Base-by-base conservation (phyloP, 345 rosid genomes). In the Punica granatum region DNA sequence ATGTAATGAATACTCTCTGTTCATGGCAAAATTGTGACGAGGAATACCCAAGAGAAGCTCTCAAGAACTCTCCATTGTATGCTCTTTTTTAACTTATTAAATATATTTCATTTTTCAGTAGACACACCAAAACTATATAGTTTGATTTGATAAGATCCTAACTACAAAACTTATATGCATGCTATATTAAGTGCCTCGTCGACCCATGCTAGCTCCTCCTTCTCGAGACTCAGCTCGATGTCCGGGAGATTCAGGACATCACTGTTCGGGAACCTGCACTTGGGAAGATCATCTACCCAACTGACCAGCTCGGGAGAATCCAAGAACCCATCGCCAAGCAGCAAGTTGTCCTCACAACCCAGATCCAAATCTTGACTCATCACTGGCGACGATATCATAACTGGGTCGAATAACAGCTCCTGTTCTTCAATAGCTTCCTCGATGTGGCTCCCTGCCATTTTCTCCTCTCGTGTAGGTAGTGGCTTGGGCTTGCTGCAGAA, bases 171-270 rank as follows among this genome's bases (percentile, higher is more conserved):
- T 39, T 13, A 75, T 63, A 63, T 61, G 59, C 71, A 60, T 23
- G 54, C 35, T 63, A 70, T 66, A 66, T 73, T 68, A 51, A 83
- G 65, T 35, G 70, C 61, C 65, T 56, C 81, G 36, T 83, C 84
- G 5, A 79, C 76, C 74, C 79, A 78, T 36, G 77, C 81, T 62
- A 78, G 41, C 56, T 63, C 75, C n/a, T 80, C 80, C 25, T 31
- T 64, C 32, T 36, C 69, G 11, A 69, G 51, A 25, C n/a, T 70
- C 14, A 70, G 76, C 67, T 77, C 74, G 30, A 73, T 67, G 36
- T 69, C 31, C 0, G 78, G 71, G 54, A 77, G 73, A 69, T 69
- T 74, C 32, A 67, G 68, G 23, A 51, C 43, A 35, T 70, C 65
- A 1, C 60, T 73, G 61, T 33, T 30, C 2, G 25, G 61, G 61